Base-by-base conservation (phyloP, 192 early-diverging fungal genomes). In the Gorgonomyces haynaldii region DNA sequence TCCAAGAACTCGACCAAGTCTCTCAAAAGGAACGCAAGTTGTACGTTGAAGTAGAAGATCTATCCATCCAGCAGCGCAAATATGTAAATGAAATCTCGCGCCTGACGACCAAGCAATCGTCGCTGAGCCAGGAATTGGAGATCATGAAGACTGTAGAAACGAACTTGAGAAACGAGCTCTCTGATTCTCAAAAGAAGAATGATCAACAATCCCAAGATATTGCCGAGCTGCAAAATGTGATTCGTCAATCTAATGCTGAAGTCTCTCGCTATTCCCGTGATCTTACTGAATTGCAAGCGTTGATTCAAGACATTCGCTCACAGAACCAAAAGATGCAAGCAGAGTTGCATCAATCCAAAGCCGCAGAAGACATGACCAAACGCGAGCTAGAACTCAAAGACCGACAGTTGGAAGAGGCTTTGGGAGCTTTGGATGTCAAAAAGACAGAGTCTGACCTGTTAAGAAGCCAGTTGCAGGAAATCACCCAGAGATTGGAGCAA, bases 1-100 rank as follows among this genome's bases (percentile, higher is more conserved):
- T 62, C 10, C 42, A 31, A 6, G 72, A 74, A 45, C 21, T 74
- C 24, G 72, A 74, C 22, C 50, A 66, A 29, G 41, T 40, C 2
- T 32, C 45, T 1, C 12, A 4, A 1, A 44, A 54, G 5, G 66
- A 70, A 31, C 45, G 57, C 21, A 61, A 66, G 47, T 40, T 67
- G 20, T 56, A 46, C 24, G 22, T 19, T 0, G 54, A 74, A 39
- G 27, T 74, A 9, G 64, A 65, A 16, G 67, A 66, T 4, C 42
- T 64, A 2, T 50, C 65, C 7, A 49, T 45, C 10, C 25, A 38
- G 9, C 53, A 69, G 22, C 58, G 54, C 20, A 51, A 60, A 30
- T 10, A 43, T 12, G 8, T 49, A 20, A 38, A 17, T n/a, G 65
- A 74, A 35, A 50, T 65, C 19, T 57, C 63, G 15, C 36, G 57